A percentile compares a stretch with the other conserved stretches of the same genome.
These are phyloP conservation scores for Cardamine resedifolia DNA, from an alignment of 345 rosid genomes.

Conservation along the genomic window DNA sequence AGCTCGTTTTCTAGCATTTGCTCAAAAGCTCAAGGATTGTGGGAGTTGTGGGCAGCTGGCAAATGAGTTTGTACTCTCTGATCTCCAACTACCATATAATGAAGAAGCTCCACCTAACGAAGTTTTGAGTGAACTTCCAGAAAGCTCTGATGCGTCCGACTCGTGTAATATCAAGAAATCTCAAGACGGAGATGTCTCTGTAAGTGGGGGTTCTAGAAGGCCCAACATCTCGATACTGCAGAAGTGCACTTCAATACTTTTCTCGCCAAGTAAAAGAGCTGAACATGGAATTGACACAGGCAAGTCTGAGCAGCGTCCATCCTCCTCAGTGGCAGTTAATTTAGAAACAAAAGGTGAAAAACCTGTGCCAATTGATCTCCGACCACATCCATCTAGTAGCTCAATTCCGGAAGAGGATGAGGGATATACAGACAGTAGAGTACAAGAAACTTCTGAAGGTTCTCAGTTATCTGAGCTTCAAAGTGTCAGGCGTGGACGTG, in stretches of 20 bases:
- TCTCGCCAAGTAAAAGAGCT: slow-evolving; percentile 60
- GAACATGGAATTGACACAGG: slow-evolving; percentile 37
- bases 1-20: slow-evolving; percentile 59
- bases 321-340: slow-evolving; percentile 25
- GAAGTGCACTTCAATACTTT: slow-evolving; percentile 60
- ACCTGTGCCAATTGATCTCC: slow-evolving; percentile 34
- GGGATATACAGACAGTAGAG: slow-evolving; percentile 47
- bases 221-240: slow-evolving; percentile 58
- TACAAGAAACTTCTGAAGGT: slow-evolving; percentile 56
- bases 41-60: slow-evolving; percentile 62
- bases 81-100: slow-evolving; percentile 53
- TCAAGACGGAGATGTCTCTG: slow-evolving; percentile 34
- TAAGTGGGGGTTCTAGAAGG: slow-evolving; percentile 48
- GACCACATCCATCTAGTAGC: slow-evolving; percentile 39
- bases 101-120: slow-evolving; percentile 47
- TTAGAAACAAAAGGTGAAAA: slow-evolving; percentile 35
- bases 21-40: slow-evolving; percentile 69
- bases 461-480: slow-evolving; percentile 60
- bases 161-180: slow-evolving; percentile 43
- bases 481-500: slow-evolving; percentile 45
- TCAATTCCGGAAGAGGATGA: slow-evolving; percentile 39
- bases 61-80: slow-evolving; percentile 64
- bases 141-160: slow-evolving; percentile 34
- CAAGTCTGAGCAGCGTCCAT: slow-evolving; percentile 34
- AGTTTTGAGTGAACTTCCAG: slow-evolving; percentile 40